Conservation (phyloP, 1,284 basidiomycete genomes). For the Ganoderma leucocontextum region DNA sequence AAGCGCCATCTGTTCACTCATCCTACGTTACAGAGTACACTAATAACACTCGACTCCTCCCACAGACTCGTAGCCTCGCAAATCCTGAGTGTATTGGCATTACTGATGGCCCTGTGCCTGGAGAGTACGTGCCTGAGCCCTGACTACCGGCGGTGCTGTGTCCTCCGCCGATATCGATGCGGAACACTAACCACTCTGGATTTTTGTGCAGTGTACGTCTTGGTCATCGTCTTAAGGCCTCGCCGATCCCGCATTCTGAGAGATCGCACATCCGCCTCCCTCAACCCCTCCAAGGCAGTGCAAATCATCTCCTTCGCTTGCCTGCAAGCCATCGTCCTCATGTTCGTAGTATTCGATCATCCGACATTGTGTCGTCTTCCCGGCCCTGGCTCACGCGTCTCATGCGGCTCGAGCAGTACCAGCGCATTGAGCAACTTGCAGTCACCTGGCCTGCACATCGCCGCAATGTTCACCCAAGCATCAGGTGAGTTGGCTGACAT, state of each 20-base stretch:
- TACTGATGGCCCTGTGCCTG: constrained; percentile 28
- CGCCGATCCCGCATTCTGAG: constrained; percentile 16
- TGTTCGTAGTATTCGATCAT: constrained; percentile 26
- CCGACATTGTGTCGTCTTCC: neutral
- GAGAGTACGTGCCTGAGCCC: constrained; percentile 27
- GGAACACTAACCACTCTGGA: neutral
- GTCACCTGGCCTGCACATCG: constrained; percentile 25
- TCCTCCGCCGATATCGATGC: neutral
- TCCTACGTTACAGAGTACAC: constrained; percentile 28
- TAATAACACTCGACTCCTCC: constrained; percentile 3
- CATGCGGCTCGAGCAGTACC: constrained; percentile 19
- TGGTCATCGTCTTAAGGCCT: constrained; percentile 27
- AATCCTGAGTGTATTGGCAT: constrained; percentile 26
- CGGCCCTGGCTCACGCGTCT: neutral
- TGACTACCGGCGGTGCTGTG: neutral
- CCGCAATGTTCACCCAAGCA: constrained; percentile 33
- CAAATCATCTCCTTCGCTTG: constrained; percentile 33
- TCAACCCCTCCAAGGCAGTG: constrained; percentile 25
- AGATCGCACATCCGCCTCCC: constrained; percentile 9
- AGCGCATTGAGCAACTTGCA: constrained; percentile 27
- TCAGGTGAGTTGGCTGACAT: constrained; percentile 26
- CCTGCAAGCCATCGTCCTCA: constrained; percentile 34
- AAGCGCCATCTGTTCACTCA: constrained; percentile 14
- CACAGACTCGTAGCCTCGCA: constrained; percentile 30
- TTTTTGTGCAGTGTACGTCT: constrained; percentile 27